phyloP scores from a whole-genome alignment of 495 filamentous ascomycete species.

The Xylaria venustula region DNA sequence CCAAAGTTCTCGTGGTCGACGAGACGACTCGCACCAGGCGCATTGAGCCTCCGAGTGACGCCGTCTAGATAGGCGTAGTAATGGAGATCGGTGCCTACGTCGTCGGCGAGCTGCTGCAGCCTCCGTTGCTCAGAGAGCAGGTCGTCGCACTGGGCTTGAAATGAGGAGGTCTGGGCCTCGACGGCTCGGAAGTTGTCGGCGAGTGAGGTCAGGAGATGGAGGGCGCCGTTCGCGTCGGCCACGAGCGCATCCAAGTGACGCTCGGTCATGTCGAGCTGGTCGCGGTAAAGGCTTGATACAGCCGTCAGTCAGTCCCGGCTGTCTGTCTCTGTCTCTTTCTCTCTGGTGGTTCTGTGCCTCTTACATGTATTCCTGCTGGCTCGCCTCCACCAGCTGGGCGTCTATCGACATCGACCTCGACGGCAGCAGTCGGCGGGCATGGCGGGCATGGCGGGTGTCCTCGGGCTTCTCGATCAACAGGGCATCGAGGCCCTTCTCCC shows the following conservation, averaged over 20 bases:
- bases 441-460: slow-evolving; percentile 49
- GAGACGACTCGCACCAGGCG: slow-evolving; percentile 80
- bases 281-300: slow-evolving; percentile 63
- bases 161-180: slow-evolving; percentile 83
- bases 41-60: slow-evolving; percentile 85
- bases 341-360: no score
- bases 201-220: slow-evolving; percentile 70
- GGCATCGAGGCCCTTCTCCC: slow-evolving; percentile 43
- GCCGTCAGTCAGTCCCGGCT: slow-evolving; percentile 12
- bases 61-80: slow-evolving; percentile 93
- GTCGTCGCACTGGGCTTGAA: slow-evolving; percentile 88
- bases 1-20: slow-evolving; percentile 79
- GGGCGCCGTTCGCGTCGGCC: slow-evolving; percentile 65
- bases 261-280: slow-evolving; percentile 75
- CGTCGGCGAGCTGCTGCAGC: slow-evolving; percentile 71
- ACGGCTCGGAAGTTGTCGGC: slow-evolving; percentile 83
- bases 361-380: slow-evolving; percentile 83
- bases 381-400: slow-evolving; percentile 69
- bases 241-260: slow-evolving; percentile 81
- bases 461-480: slow-evolving; percentile 43
- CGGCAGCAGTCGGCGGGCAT: neutral
- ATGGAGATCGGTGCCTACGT: slow-evolving; percentile 78
- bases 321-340: no score
- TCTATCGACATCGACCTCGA: slow-evolving; percentile 59
- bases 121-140: slow-evolving; percentile 75